These are phyloP conservation scores for Zymoseptoria ardabiliae DNA, from an alignment of 2,329 filamentous ascomycete species.

Conservation along the genomic window DNA sequence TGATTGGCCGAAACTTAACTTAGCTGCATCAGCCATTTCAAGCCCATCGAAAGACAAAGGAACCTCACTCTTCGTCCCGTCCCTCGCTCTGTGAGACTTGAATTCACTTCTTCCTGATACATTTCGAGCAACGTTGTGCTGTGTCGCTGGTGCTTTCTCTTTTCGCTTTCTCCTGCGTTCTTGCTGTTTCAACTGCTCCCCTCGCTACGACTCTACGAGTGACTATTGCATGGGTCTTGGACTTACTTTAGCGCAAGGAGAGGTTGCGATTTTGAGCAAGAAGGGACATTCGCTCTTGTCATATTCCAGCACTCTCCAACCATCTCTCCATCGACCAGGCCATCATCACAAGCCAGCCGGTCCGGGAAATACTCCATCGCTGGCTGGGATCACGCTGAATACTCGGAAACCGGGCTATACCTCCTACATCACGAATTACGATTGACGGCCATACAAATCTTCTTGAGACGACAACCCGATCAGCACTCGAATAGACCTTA, in stretches of 20 bases:
- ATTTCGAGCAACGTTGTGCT: not conserved
- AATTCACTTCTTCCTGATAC: not conserved
- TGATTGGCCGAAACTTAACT: too few species aligned
- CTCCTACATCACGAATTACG: conserved; percentile 16
- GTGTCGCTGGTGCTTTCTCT: not conserved
- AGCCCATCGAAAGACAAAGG: not conserved
- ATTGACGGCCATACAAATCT: conserved; percentile 6
- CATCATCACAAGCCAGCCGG: not conserved
- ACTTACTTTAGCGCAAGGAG: not conserved
- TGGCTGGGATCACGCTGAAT: not conserved
- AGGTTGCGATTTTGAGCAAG: not conserved
- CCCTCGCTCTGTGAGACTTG: too few species aligned
- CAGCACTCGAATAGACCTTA: not conserved
- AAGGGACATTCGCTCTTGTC: not conserved
- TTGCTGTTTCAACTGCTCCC: not conserved
- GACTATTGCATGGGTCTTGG: not conserved
- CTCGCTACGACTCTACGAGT: not conserved
- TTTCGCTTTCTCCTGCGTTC: not conserved
- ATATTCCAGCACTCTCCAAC: not conserved
- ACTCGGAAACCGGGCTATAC: not conserved
- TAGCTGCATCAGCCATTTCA: not conserved
- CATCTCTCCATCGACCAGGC: not conserved
- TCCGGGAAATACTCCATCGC: not conserved
- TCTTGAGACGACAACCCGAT: not conserved
- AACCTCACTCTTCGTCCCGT: not conserved